phyloP scores from a whole-genome alignment of 805 yeast species.

The Hanseniaspora clermontiae region DNA sequence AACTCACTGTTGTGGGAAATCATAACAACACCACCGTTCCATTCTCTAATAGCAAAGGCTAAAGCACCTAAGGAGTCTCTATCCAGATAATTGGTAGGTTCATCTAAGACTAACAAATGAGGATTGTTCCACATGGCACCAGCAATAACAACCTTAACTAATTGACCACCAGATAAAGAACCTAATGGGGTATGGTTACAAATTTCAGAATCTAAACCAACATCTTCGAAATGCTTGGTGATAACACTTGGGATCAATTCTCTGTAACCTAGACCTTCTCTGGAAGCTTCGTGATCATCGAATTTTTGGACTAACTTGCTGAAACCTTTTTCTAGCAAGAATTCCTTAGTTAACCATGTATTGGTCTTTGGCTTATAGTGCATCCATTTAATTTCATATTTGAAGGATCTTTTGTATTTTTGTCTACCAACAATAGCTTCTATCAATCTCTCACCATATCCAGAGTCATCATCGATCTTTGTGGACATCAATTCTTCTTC shows the following conservation, averaged over 20 bases:
- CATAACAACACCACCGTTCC: slow-evolving; percentile 98
- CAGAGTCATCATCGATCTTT: slow-evolving; percentile 70
- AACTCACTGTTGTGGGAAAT: slow-evolving; percentile 95
- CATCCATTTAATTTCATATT: slow-evolving; percentile 92
- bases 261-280: slow-evolving; percentile 98
- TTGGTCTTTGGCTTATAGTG: slow-evolving; percentile 84
- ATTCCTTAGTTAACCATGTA: slow-evolving; percentile 83
- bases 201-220: slow-evolving; percentile 94
- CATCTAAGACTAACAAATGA: slow-evolving; percentile 87
- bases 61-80: slow-evolving; percentile 96
- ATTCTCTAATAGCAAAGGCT: slow-evolving; percentile 94
- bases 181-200: slow-evolving; percentile 98
- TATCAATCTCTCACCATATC: slow-evolving; percentile 73
- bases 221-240: slow-evolving; percentile 92
- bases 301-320: slow-evolving; percentile 86
- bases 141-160: slow-evolving; percentile 95
- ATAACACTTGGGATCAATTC: slow-evolving; percentile 83
- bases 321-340: slow-evolving; percentile 69
- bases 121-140: slow-evolving; percentile 99
- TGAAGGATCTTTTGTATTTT: slow-evolving; percentile 90
- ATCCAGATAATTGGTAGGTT: slow-evolving; percentile 96
- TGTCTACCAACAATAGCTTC: slow-evolving; percentile 97
- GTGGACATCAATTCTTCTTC: slow-evolving; percentile 69
- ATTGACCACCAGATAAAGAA: slow-evolving; percentile 92
- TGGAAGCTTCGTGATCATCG: slow-evolving; percentile 97